Evolutionary conservation across 2,329 filamentous ascomycete genomes (phyloP).

Genomic region (Cladosporium oxysporum): DNA sequence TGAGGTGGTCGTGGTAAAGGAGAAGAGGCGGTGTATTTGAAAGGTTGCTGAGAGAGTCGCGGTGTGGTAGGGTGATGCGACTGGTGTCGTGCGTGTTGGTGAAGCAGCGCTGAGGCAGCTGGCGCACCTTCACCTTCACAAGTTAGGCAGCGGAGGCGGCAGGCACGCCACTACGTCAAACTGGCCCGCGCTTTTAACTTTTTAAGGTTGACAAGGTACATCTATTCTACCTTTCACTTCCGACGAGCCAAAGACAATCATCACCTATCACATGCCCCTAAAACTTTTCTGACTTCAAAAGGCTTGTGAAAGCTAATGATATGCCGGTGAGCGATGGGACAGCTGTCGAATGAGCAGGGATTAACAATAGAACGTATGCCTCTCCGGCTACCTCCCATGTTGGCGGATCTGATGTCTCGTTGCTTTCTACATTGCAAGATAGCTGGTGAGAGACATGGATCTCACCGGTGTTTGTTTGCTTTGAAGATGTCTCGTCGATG

Average conservation of each 20-base stretch:
- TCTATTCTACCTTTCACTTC: neutral
- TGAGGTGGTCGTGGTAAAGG: neutral
- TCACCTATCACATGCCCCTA: neutral
- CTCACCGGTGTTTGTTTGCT: neutral
- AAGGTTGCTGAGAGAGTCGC: neutral
- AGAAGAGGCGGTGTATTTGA: neutral
- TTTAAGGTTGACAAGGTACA: neutral
- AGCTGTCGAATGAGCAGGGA: neutral
- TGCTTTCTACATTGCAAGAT: neutral
- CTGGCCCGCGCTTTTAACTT: constrained; percentile 7
- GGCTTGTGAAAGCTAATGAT: constrained; percentile 1
- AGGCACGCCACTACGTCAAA: constrained; percentile 17
- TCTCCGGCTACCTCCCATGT: too few relatives aligned
- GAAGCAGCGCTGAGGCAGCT: neutral
- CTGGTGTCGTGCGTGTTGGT: constrained; percentile 5
- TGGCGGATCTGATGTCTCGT: neutral
- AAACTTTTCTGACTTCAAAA: neutral
- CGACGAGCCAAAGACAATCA: neutral
- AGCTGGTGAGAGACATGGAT: neutral
- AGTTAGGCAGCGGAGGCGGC: constrained; percentile 4
- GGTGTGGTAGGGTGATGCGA: neutral
- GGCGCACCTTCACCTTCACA: neutral
- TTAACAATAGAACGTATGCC: too few relatives aligned
- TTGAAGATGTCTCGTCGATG: neutral
- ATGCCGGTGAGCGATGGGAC: neutral